These are phyloP conservation scores for Wickerhamiella occidentalis DNA, from an alignment of 805 yeast genomes.

Conservation along the genomic window DNA sequence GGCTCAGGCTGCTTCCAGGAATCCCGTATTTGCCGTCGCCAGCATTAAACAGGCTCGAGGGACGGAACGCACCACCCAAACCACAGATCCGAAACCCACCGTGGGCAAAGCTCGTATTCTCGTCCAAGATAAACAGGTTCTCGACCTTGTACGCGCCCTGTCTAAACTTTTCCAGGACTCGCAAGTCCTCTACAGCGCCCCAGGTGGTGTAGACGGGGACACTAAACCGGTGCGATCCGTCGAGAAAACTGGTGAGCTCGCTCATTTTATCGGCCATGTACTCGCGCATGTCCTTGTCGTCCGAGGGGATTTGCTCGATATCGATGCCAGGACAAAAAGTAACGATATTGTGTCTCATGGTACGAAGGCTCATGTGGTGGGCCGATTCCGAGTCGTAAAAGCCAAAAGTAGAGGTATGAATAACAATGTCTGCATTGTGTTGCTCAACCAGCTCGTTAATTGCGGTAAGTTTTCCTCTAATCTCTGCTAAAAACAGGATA, in stretches of 20 bases:
- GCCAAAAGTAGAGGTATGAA: constrained; percentile 74
- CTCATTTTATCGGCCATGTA: constrained; percentile 34
- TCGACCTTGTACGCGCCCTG: constrained; percentile 41
- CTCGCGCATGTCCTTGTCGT: constrained; percentile 36
- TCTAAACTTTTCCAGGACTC: constrained; percentile 51
- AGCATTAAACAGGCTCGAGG: constrained; percentile 55
- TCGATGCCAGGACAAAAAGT: constrained; percentile 53
- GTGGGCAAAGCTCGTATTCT: constrained; percentile 34
- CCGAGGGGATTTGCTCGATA: constrained; percentile 36
- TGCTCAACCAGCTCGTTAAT: constrained; percentile 39
- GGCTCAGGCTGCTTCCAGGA: constrained; percentile 54
- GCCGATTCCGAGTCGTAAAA: constrained; percentile 53
- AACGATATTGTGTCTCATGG: constrained; percentile 50
- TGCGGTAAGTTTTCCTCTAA: constrained; percentile 40
- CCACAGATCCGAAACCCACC: constrained; percentile 53
- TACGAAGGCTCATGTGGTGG: constrained; percentile 37
- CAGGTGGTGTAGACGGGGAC: constrained; percentile 68
- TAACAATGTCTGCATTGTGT: constrained; percentile 39
- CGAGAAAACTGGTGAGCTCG: constrained; percentile 39
- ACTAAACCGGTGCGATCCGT: constrained; percentile 33
- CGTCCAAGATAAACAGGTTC: constrained; percentile 53
- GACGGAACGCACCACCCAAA: constrained; percentile 57
- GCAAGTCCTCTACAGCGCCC: constrained; percentile 65
- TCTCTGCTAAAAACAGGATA: constrained; percentile 42
- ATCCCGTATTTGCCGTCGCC: constrained; percentile 38